These are phyloP conservation scores for Eucalyptus curtisii DNA, from an alignment of 345 rosid species.

Conservation along the genomic window DNA sequence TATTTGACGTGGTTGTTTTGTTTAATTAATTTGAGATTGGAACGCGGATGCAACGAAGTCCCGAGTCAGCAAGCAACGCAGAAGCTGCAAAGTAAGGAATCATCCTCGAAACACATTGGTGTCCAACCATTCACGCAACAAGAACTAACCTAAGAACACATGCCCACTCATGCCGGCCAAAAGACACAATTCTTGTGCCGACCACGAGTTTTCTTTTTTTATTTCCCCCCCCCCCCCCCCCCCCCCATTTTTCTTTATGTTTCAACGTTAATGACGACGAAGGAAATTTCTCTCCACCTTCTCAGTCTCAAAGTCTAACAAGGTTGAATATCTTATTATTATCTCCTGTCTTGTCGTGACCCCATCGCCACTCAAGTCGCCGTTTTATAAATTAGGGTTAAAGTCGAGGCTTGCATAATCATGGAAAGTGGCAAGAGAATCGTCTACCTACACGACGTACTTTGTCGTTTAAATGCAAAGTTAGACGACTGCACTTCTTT, in stretches of 20 bases:
- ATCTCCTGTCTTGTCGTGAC: background rate
- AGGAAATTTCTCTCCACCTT: background rate
- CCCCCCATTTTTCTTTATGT: background rate
- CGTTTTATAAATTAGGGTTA: background rate
- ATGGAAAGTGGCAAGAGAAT: background rate
- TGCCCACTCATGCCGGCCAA: background rate
- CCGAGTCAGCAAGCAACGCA: background rate
- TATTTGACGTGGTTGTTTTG: too few relatives aligned
- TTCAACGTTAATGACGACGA: background rate
- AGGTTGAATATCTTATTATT: background rate
- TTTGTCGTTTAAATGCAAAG: background rate
- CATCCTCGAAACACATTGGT: background rate
- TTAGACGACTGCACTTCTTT: background rate
- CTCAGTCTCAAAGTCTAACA: background rate
- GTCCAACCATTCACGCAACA: background rate
- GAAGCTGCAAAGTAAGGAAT: background rate
- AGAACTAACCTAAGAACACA: background rate
- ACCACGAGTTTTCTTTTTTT: background rate
- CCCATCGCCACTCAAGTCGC: background rate
- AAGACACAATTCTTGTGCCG: background rate
- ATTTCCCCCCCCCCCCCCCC: too few relatives aligned
- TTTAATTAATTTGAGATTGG: too few relatives aligned
- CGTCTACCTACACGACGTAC: background rate
- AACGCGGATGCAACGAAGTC: background rate
- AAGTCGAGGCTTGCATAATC: background rate